These are phyloP conservation scores for Bipolaris oryzae DNA, from an alignment of 2,329 filamentous ascomycete species.

Conservation along the genomic window DNA sequence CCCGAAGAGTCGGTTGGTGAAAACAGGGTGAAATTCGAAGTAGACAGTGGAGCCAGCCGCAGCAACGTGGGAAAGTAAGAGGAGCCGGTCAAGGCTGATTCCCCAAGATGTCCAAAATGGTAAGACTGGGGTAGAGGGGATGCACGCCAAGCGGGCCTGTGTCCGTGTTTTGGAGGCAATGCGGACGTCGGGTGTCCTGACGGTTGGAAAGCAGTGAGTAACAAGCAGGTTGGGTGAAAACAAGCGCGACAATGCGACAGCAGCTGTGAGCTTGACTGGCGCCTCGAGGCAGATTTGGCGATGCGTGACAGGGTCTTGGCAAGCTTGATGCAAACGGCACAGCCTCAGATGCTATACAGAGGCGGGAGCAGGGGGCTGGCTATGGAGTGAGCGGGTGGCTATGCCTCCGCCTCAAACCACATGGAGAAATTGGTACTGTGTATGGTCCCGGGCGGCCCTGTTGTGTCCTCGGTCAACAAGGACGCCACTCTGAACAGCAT, in stretches of 20 bases:
- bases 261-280: slow-evolving; percentile 35
- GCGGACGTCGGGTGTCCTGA: slow-evolving; percentile 24
- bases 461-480: slow-evolving; percentile 4
- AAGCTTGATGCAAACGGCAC: slow-evolving; percentile 40
- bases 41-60: slow-evolving; percentile 35
- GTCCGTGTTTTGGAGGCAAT: slow-evolving; percentile 24
- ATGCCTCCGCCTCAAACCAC: slow-evolving; percentile 25
- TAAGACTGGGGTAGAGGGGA: slow-evolving; percentile 31
- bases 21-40: slow-evolving; percentile 30
- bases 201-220: slow-evolving; percentile 20
- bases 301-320: slow-evolving; percentile 38
- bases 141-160: slow-evolving; percentile 37
- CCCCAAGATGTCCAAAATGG: slow-evolving; percentile 29
- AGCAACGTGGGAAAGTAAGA: slow-evolving; percentile 36
- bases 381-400: slow-evolving; percentile 32
- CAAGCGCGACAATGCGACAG: slow-evolving; percentile 41
- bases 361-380: slow-evolving; percentile 26
- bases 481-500: slow-evolving; percentile 1
- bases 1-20: slow-evolving; percentile 28
- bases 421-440: slow-evolving; percentile 12
- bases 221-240: slow-evolving; percentile 28
- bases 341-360: slow-evolving; percentile 41
- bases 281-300: slow-evolving; percentile 46
- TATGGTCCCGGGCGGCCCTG: slow-evolving; percentile 6
- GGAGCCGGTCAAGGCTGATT: slow-evolving; percentile 49